Percentiles rank a stretch among this genome's conserved stretches.
phyloP scores from a whole-genome alignment of 148 eudicot species.

The Vaccinium macrocarpon region DNA sequence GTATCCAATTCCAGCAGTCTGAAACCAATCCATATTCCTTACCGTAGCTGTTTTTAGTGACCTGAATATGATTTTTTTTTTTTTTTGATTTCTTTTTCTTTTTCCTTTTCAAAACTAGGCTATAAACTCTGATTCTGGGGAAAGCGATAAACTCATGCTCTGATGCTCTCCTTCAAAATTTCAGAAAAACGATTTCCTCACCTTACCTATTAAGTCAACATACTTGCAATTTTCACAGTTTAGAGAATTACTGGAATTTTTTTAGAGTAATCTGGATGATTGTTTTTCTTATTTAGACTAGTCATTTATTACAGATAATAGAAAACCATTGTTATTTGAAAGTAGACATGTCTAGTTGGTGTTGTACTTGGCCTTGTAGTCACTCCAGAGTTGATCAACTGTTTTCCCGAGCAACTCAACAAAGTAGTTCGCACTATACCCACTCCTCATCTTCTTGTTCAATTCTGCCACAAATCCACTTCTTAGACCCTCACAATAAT shows the following conservation, averaged over 20 bases:
- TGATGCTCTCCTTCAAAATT: background rate
- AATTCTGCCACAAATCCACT: constrained; percentile 38
- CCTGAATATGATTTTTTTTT: background rate
- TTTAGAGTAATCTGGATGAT: background rate
- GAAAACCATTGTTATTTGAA: background rate
- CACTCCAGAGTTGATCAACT: constrained; percentile 32
- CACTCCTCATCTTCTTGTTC: constrained; percentile 37
- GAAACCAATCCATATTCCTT: background rate
- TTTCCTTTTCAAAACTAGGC: background rate
- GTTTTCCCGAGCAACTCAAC: constrained; percentile 35
- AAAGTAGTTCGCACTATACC: constrained; percentile 23
- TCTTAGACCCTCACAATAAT: constrained; percentile 32
- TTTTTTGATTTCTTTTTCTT: background rate
- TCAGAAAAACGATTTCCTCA: background rate
- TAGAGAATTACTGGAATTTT: background rate
- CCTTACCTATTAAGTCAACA: background rate
- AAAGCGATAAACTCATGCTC: background rate
- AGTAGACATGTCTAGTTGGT: background rate
- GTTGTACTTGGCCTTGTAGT: constrained; percentile 28
- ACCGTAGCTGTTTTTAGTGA: background rate
- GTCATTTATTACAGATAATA: background rate
- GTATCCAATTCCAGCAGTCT: too few relatives aligned
- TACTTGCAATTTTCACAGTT: too few relatives aligned
- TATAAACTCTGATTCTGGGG: background rate
- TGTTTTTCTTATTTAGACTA: background rate